Evolutionary conservation across 2,329 filamentous ascomycete genomes (phyloP), one percentile per base, ranked within the genome.

Genomic region (Ceratocystis smalleyi): DNA sequence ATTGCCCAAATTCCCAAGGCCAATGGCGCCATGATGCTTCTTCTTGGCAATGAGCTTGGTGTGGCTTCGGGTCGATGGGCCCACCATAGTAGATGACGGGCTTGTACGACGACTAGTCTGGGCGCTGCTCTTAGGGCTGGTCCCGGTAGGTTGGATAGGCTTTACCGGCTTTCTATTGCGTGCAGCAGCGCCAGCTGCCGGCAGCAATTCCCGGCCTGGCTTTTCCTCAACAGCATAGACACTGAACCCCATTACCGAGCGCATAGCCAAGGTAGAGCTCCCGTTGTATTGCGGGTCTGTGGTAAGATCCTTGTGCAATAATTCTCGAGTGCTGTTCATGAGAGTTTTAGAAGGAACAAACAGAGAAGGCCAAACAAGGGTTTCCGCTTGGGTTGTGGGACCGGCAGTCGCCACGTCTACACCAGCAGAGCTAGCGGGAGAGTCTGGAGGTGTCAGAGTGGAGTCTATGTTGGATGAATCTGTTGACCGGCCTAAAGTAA

Each of bases 1-100:
- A 71, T 99, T 99, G 60, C 94, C 94, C 15, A 99, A 77, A 71
- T 99, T 99, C 68, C 83, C 84, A 62, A 99, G 77, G 43, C 94
- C 94, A 51, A 91, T 88, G 49, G 86, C 87, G 40, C 94, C 94
- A 43, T 84, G 75, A 12, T 83, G 83, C 67, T 85, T 84, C 8
- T 88, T 88, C 47, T 84, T 82, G 69, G 83, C 85, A 68, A 84
- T 87, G 68, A 84, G 85, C 67, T 86, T 83, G 6, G 81, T 76
- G 65, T 89, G 82, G 51, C 89, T 89, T 68, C 91, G 81, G 0
- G 89, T 91, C 67, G 88, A 77, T 6, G 79, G 75, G 1, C 80
- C 81, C 3, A 79, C 77, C 2, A 79, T 82, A 49, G 64, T n/a
- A 19, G 54, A 57, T 15, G 27, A 57, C n/a, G 54, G 54, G 64